A percentile compares a stretch with the other conserved stretches of the same genome.
These are phyloP conservation scores for Batkoa obscura DNA, from an alignment of 371 early-diverging fungal genomes.

Conservation along the genomic window DNA sequence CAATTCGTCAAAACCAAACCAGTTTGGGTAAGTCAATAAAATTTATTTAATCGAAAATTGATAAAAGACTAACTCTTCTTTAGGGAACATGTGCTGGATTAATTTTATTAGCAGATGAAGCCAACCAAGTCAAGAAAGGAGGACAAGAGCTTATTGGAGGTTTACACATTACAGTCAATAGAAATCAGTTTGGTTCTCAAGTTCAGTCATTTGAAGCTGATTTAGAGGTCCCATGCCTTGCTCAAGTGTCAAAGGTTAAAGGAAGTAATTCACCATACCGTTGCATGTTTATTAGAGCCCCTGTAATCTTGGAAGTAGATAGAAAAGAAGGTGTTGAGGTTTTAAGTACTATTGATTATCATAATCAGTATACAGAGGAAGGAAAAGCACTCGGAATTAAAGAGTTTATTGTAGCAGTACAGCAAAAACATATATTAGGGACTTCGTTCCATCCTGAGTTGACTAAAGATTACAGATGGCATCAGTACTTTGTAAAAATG, in stretches of 20 bases:
- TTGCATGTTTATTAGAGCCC: conserved; percentile 90
- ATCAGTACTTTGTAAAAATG: conserved; percentile 55
- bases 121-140: conserved; percentile 51
- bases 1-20: conserved; percentile 53
- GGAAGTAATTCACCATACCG: conserved; percentile 29
- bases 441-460: conserved; percentile 94
- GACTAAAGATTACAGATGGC: conserved; percentile 65
- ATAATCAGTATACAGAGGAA: conserved; percentile 19
- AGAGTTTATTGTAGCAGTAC: conserved; percentile 57
- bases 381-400: too few relatives aligned
- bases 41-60: background rate
- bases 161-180: conserved; percentile 58
- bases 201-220: conserved; percentile 61
- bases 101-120: conserved; percentile 70
- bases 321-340: conserved; percentile 45
- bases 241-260: conserved; percentile 10
- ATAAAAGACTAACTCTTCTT: background rate
- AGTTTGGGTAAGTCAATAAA: conserved; percentile 37
- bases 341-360: conserved; percentile 26
- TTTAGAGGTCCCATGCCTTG: conserved; percentile 41
- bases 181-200: conserved; percentile 90
- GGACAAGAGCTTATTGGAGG: conserved; percentile 73
- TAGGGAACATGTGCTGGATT: conserved; percentile 91
- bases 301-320: conserved; percentile 47
- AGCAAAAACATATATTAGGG: conserved; percentile 66